A percentile compares a stretch with the other conserved stretches of the same genome.
phyloP scores from a whole-genome alignment of 108 stramenopile genomes.

The Cyclotella baltica region DNA sequence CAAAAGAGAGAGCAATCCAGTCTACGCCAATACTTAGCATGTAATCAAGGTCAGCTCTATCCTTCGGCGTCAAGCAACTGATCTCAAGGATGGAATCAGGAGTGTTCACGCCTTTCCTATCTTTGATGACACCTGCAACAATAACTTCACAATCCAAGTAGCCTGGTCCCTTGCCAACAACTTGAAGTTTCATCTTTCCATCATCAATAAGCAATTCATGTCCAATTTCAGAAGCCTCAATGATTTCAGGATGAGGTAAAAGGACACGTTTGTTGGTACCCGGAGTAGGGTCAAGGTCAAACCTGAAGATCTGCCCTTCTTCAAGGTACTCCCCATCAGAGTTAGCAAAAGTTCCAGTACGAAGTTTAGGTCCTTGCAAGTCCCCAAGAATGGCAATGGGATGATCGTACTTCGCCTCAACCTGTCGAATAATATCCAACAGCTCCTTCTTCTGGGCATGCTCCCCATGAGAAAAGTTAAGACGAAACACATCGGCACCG shows the following conservation, averaged over 20 bases:
- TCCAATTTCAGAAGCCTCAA: slow-evolving; percentile 85
- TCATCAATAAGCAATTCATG: slow-evolving; percentile 94
- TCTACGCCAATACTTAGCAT: slow-evolving; percentile 92
- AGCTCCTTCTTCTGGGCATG: slow-evolving; percentile 96
- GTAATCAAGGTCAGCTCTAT: slow-evolving; percentile 89
- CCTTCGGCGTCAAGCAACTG: slow-evolving; percentile 91
- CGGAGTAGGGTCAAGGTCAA: slow-evolving; percentile 85
- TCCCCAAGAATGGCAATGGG: slow-evolving; percentile 95
- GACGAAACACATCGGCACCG: slow-evolving; percentile 95
- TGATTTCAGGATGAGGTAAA: slow-evolving; percentile 96
- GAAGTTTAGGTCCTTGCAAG: slow-evolving; percentile 95
- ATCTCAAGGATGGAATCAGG: slow-evolving; percentile 94
- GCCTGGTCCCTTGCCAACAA: slow-evolving; percentile 79
- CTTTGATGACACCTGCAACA: slow-evolving; percentile 89
- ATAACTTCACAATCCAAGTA: slow-evolving; percentile 89
- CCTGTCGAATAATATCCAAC: slow-evolving; percentile 76
- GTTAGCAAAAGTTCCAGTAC: slow-evolving; percentile 90
- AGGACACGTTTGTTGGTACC: slow-evolving; percentile 88
- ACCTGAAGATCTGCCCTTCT: slow-evolving; percentile 86
- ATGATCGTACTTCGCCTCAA: slow-evolving; percentile 94
- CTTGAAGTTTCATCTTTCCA: slow-evolving; percentile 94
- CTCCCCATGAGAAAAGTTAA: slow-evolving; percentile 96
- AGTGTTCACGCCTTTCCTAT: slow-evolving; percentile 94
- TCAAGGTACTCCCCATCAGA: slow-evolving; percentile 73
- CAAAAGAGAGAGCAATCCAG: slow-evolving; percentile 96